phyloP scores from a whole-genome alignment of 129 eudicot species.

The Flaveria trinervia region DNA sequence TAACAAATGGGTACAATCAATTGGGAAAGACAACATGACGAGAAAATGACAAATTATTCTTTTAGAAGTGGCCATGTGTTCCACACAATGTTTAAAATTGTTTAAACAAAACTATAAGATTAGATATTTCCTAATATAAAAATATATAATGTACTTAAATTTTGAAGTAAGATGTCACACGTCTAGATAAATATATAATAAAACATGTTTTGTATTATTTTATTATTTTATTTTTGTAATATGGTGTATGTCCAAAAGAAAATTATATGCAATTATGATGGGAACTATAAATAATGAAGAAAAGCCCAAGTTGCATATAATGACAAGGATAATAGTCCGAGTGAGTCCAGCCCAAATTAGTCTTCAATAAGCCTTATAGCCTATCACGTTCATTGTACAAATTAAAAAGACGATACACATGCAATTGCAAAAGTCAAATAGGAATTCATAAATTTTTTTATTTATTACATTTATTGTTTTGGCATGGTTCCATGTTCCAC shows the following conservation, averaged over 20 bases:
- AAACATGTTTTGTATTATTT: too few relatives aligned
- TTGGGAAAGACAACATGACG: not conserved
- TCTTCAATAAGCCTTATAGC: not conserved
- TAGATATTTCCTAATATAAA: not conserved
- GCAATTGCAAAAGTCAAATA: constrained; percentile 20
- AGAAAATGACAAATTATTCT: constrained; percentile 4
- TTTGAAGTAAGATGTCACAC: not conserved
- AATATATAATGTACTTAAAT: not conserved
- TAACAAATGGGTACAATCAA: not conserved
- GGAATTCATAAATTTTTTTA: not conserved
- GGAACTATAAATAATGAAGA: not conserved
- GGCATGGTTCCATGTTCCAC: too few relatives aligned
- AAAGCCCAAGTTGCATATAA: constrained; percentile 12
- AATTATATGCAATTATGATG: not conserved
- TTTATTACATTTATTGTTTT: not conserved
- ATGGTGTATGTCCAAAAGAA: not conserved
- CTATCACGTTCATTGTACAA: not conserved
- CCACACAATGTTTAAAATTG: not conserved
- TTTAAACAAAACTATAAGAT: too few relatives aligned
- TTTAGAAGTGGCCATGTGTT: constrained; percentile 8
- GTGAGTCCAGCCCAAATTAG: constrained; percentile 18
- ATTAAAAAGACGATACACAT: not conserved
- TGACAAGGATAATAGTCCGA: constrained; percentile 22
- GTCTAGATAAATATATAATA: not conserved
- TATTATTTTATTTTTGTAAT: not conserved